phyloP scores from a whole-genome alignment of 768 basidiomycete genomes.

The Boletus huronensis region DNA sequence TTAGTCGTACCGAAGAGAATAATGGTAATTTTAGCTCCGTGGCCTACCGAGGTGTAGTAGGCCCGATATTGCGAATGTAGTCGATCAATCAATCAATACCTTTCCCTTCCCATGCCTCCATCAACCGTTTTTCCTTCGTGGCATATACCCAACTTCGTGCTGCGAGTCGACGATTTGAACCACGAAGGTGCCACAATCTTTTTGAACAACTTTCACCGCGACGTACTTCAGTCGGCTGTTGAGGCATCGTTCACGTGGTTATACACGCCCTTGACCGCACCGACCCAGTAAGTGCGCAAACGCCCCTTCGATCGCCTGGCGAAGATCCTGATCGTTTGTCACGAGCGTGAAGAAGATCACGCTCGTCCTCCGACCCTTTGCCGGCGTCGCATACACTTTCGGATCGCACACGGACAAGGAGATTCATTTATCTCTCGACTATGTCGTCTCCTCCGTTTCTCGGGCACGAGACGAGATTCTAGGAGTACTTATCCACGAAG shows the following conservation, averaged over 20 bases:
- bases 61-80: not conserved
- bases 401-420: conserved; percentile 62
- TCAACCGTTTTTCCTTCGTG: conserved; percentile 34
- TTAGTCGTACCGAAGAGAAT: conserved; percentile 1
- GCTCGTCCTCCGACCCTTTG: conserved; percentile 62
- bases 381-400: conserved; percentile 66
- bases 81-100: not conserved
- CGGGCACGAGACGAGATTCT: conserved; percentile 57
- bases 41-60: not conserved
- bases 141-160: conserved; percentile 53
- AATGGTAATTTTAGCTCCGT: conserved; percentile 7
- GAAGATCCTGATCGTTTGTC: conserved; percentile 6
- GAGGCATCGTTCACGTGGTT: conserved; percentile 39
- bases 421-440: conserved; percentile 67
- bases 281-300: conserved; percentile 40
- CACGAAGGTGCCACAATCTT: conserved; percentile 60
- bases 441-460: conserved; percentile 45
- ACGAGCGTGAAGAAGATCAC: conserved; percentile 50
- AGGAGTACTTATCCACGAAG: conserved; percentile 72
- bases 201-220: conserved; percentile 45
- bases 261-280: conserved; percentile 46
- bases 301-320: not conserved
- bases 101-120: conserved; percentile 21
- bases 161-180: conserved; percentile 55
- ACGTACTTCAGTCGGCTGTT: conserved; percentile 37